These are phyloP conservation scores for Hymenoscyphus linearis DNA, from an alignment of 2,329 filamentous ascomycete species.

Conservation along the genomic window DNA sequence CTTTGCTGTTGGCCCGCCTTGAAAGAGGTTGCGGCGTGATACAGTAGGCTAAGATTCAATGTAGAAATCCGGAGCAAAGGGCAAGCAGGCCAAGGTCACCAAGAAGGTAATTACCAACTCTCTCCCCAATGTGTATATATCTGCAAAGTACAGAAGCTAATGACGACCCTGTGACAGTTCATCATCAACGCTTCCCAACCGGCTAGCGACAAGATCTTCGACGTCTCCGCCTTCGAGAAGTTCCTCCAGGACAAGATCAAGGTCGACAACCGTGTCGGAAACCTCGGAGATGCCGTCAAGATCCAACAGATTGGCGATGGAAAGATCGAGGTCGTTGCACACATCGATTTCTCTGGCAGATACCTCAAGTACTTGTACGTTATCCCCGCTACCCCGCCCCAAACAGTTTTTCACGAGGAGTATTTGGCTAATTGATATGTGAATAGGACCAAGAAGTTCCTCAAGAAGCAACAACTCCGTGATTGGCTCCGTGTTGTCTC, in stretches of 20 bases:
- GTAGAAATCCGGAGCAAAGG: slow-evolving; percentile 54
- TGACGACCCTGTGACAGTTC: slow-evolving; percentile 55
- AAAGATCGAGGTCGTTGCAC: slow-evolving; percentile 95
- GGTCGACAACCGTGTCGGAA: slow-evolving; percentile 96
- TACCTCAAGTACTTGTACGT: slow-evolving; percentile 99
- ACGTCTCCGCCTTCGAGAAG: slow-evolving; percentile 97
- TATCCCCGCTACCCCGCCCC: neutral
- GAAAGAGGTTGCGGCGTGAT: slow-evolving; percentile 49
- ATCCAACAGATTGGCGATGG: slow-evolving; percentile 91
- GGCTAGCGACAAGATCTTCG: slow-evolving; percentile 99
- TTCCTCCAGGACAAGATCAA: slow-evolving; percentile 99
- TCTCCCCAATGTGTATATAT: slow-evolving; percentile 1
- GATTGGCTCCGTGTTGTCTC: slow-evolving; percentile 99
- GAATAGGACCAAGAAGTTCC: slow-evolving; percentile 97
- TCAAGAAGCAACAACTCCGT: slow-evolving; percentile 99
- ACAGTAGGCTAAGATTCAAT: slow-evolving; percentile 91
- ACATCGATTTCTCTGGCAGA: slow-evolving; percentile 96
- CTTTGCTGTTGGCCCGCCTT: slow-evolving; percentile 85
- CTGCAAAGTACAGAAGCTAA: neutral
- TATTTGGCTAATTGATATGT: slow-evolving; percentile 22
- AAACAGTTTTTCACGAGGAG: neutral
- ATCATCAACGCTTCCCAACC: slow-evolving; percentile 99
- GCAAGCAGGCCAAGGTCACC: slow-evolving; percentile 69
- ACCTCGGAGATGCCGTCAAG: slow-evolving; percentile 89
- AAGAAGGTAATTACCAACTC: slow-evolving; percentile 28